Evolutionary conservation across 805 yeast genomes (phyloP).

Genomic region (Saturnispora mendoncae): DNA sequence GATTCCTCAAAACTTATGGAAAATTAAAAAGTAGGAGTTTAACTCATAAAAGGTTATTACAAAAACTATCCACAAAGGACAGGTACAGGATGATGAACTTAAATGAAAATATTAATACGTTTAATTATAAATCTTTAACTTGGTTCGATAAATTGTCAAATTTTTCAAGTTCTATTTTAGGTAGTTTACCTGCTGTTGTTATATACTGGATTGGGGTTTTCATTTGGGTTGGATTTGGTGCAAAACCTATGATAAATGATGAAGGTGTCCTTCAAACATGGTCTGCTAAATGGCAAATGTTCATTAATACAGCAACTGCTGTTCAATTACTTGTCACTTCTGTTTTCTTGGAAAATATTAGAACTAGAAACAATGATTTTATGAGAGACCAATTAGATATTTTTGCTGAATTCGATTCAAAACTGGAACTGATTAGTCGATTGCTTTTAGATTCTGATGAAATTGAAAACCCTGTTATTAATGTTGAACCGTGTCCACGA

Average conservation of each 20-base stretch:
- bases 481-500: conserved; percentile 20
- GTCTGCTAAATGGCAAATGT: conserved; percentile 33
- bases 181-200: conserved; percentile 26
- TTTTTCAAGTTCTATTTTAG: conserved; percentile 20
- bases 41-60: conserved; percentile 18
- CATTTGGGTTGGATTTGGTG: conserved; percentile 33
- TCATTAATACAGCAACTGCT: conserved; percentile 33
- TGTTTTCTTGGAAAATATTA: conserved; percentile 31
- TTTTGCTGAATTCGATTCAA: conserved; percentile 21
- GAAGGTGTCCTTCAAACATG: conserved; percentile 19
- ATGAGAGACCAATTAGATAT: conserved; percentile 17
- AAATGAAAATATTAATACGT: background rate
- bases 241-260: conserved; percentile 16
- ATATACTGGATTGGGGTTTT: conserved; percentile 33
- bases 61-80: background rate
- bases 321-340: conserved; percentile 28
- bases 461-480: conserved; percentile 19
- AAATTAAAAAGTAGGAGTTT: conserved; percentile 25
- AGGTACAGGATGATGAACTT: background rate
- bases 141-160: conserved; percentile 29
- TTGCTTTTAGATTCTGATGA: conserved; percentile 3
- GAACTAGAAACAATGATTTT: conserved; percentile 31
- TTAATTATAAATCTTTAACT: conserved; percentile 20
- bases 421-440: conserved; percentile 20
- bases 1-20: conserved; percentile 21